These are phyloP conservation scores for Microcyclospora pomicola DNA, from an alignment of 2,329 filamentous ascomycete species.

Conservation along the genomic window DNA sequence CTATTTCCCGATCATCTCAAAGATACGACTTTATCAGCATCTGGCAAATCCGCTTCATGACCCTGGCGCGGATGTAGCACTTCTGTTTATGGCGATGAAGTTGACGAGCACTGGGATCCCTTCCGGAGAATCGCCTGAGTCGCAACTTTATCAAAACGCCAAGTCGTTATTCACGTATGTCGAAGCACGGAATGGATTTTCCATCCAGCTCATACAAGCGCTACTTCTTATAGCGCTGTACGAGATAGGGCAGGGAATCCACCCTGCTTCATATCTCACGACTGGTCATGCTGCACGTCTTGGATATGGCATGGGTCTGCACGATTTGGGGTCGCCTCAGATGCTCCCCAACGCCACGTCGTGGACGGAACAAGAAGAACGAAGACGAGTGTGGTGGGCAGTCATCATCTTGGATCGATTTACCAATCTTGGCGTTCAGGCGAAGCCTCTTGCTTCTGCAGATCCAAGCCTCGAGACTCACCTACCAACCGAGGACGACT, in stretches of 20 bases:
- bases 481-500: conserved; percentile 27
- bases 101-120: conserved; percentile 24
- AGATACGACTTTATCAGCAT: conserved; percentile 30
- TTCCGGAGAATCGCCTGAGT: conserved; percentile 23
- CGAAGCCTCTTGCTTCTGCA: conserved; percentile 14
- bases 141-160: conserved; percentile 29
- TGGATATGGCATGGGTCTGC: conserved; percentile 33
- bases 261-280: conserved; percentile 38
- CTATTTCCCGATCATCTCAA: conserved; percentile 37
- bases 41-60: conserved; percentile 30
- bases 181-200: conserved; percentile 30
- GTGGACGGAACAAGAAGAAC: conserved; percentile 37
- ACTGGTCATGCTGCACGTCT: conserved; percentile 34
- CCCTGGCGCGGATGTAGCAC: conserved; percentile 32
- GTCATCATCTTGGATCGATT: conserved; percentile 34
- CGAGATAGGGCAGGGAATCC: conserved; percentile 37
- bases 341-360: conserved; percentile 27
- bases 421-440: conserved; percentile 14
- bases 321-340: conserved; percentile 22
- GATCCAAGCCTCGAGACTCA: conserved; percentile 13
- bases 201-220: conserved; percentile 33
- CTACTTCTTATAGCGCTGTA: conserved; percentile 35
- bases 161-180: conserved; percentile 31
- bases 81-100: conserved; percentile 38
- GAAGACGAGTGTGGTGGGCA: conserved; percentile 36